phyloP scores from a whole-genome alignment of 352 stramenopile genomes.

The Phytophthora macrochlamydospora region DNA sequence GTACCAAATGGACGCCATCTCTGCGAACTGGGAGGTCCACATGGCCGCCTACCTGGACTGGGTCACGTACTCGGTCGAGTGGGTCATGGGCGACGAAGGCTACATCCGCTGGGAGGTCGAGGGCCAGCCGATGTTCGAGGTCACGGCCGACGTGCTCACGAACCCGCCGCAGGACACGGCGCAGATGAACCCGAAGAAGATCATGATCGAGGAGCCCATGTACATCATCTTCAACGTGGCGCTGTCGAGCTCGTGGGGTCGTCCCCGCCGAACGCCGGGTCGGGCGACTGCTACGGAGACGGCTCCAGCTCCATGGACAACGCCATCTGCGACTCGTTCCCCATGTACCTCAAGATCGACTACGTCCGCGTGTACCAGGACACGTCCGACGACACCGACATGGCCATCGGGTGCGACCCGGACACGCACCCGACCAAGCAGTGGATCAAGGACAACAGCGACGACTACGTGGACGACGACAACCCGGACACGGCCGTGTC shows the following conservation, averaged over 20 bases:
- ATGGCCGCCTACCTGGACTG: constrained; percentile 66
- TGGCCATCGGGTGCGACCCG: constrained; percentile 45
- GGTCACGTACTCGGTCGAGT: constrained; percentile 26
- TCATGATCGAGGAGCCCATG: constrained; percentile 90
- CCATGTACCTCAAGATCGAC: constrained; percentile 62
- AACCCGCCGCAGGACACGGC: constrained; percentile 58
- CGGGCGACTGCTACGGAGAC: constrained; percentile 37
- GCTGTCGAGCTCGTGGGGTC: constrained; percentile 69
- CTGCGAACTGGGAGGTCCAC: constrained; percentile 88
- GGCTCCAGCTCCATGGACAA: constrained; percentile 21
- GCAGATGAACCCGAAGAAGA: constrained; percentile 60
- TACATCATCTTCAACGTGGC: constrained; percentile 69
- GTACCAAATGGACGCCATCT: constrained; percentile 92
- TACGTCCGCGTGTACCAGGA: constrained; percentile 39
- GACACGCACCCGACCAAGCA: constrained; percentile 29
- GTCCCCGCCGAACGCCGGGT: constrained; percentile 56
- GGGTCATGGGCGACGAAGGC: constrained; percentile 17
- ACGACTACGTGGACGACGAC: constrained; percentile 22
- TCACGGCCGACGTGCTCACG: constrained; percentile 14
- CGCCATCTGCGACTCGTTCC: constrained; percentile 54
- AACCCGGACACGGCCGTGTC: constrained; percentile 13
- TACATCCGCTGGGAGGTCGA: constrained; percentile 31
- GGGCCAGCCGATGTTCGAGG: constrained; percentile 17
- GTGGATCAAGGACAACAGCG: constrained; percentile 52
- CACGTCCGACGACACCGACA: constrained; percentile 28